phyloP scores from a whole-genome alignment of 2,329 filamentous ascomycete genomes.

The Alternaria gansuensis region DNA sequence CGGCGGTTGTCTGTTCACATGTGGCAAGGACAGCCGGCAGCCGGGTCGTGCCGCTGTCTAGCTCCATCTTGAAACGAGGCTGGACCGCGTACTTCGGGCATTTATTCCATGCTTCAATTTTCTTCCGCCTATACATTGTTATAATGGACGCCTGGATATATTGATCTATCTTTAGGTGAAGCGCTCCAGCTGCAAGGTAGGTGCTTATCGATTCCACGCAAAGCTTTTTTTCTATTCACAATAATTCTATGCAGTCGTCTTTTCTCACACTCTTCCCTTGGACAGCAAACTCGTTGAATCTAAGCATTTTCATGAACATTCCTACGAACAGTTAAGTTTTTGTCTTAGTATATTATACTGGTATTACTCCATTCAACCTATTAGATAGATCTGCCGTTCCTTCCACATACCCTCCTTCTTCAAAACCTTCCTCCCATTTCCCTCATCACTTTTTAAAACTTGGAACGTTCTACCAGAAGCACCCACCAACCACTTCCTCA shows the following conservation, averaged over 20 bases:
- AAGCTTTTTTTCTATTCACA: rapidly evolving
- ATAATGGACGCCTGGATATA: too few species aligned
- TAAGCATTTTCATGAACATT: background rate
- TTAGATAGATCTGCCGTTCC: too few species aligned
- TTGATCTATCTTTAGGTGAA: too few species aligned
- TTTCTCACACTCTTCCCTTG: background rate
- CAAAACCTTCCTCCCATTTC: background rate
- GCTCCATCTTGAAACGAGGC: conserved; percentile 18
- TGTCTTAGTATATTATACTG: too few species aligned
- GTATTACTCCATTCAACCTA: background rate
- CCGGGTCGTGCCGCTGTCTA: conserved; percentile 23
- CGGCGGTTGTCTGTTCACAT: conserved; percentile 9
- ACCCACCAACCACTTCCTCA: conserved; percentile 5
- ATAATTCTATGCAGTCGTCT: background rate
- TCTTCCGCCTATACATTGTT: background rate
- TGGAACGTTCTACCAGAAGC: background rate
- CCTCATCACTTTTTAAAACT: background rate
- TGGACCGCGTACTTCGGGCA: conserved; percentile 2
- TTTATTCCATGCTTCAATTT: background rate
- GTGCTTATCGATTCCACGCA: too few species aligned
- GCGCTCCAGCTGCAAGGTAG: too few species aligned
- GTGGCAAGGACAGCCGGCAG: conserved; percentile 5
- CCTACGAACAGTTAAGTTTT: background rate
- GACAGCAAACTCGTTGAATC: background rate
- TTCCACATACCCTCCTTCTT: background rate